phyloP scores from a whole-genome alignment of 2,329 filamentous ascomycete species.

The Trichoderma semiorbis region DNA sequence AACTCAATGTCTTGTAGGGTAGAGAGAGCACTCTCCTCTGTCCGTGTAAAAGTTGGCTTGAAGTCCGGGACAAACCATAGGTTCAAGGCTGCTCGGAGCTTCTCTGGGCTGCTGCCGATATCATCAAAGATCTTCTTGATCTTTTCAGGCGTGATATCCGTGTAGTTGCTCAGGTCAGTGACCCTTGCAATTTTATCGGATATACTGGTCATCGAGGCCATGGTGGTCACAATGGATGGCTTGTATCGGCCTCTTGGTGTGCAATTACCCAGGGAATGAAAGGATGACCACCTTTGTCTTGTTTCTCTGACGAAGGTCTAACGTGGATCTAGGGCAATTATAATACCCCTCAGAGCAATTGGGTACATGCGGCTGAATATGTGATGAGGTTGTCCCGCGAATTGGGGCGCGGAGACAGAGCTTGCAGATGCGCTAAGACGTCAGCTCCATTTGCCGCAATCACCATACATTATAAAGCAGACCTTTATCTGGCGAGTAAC shows the following conservation, averaged over 20 bases:
- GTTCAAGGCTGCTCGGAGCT: slow-evolving; percentile 7
- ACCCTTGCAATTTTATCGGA: not conserved
- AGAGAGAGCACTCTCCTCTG: not conserved
- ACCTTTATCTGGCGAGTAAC: not conserved
- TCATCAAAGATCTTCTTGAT: slow-evolving; percentile 5
- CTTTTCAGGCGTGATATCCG: not conserved
- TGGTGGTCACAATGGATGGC: not conserved
- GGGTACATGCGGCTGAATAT: not conserved
- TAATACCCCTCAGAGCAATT: not conserved
- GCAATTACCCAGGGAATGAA: not conserved
- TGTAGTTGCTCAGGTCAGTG: not conserved
- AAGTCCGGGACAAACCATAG: slow-evolving; percentile 10
- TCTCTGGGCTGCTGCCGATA: slow-evolving; percentile 9
- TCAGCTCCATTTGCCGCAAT: not conserved
- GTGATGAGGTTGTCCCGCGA: not conserved
- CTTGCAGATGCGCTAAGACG: not conserved
- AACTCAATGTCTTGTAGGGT: slow-evolving; percentile 3
- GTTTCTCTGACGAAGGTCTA: not conserved
- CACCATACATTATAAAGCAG: not conserved
- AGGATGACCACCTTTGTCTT: not conserved
- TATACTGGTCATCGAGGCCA: not conserved
- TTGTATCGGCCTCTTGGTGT: not conserved
- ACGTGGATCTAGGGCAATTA: not conserved
- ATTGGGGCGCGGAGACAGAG: not conserved
- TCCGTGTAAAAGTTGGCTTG: not conserved